Evolutionary conservation across 176 grass and related monocot genomes (phyloP), one percentile per base, ranked within the genome.

Genomic region (Triticum urartu): DNA sequence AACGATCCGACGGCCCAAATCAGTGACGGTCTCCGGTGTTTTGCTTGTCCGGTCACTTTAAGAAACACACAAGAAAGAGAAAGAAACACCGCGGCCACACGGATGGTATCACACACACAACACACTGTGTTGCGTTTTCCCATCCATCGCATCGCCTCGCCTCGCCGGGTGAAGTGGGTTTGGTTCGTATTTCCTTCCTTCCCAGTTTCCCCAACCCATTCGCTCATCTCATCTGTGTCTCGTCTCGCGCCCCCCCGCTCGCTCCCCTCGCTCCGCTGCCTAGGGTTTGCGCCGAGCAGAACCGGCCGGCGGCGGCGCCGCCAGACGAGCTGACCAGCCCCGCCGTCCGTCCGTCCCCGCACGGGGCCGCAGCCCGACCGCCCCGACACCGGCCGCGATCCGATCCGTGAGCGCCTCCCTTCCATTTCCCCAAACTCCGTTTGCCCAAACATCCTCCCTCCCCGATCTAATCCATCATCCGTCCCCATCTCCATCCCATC

Each of bases 381-480:
- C 33, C 88, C 88, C 72, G 83, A 66, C 80, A 50, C 3, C 71
- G n/a, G 45, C 52, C 0, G 48, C 90, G 88, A 70, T 83, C 86
- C 68, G 90, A 95, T 95, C 90, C 86, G 93, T 95, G 79, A 90
- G 90, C 42, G 81, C 26, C 58, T 72, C 52, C 32, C 75, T 77
- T 43, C 18, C 66, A 3, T 83, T 52, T 42, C 33, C 20, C 43
- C 39, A 42, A 42, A 36, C 35, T 22, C 3, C n/a, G 2, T 47
- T 47, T 48, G 12, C 45, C 45, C 50, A 54, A 54, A 54, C 50
- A 18, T 4, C 9, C 9, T n/a, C n/a, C 15, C 63, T 60, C 12
- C 17, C 39, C 11, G 69, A 24, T 63, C 66, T 75, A 45, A 20
- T 34, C 67, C 39, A 8, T 22, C 52, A 39, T 9, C 62, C 72